A percentile compares a stretch with the other conserved stretches of the same genome.
Conservation (phyloP, 768 basidiomycete genomes). For the Tulasnella sp. region DNA sequence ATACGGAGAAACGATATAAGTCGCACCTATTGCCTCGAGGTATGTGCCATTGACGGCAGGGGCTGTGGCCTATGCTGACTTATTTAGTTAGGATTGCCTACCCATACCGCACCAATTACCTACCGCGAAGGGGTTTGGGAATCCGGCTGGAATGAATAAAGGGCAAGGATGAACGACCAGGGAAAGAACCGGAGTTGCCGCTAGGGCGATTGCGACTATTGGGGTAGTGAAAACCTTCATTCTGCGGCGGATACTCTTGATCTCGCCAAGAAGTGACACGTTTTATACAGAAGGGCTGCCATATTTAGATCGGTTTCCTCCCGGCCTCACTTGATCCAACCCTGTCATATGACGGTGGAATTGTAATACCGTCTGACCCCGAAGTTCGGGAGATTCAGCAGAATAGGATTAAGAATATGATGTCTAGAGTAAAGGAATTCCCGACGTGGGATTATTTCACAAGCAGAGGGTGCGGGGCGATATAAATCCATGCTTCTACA, state of each 20-base stretch:
- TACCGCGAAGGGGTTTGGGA: conserved; percentile 1
- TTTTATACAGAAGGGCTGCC: background rate
- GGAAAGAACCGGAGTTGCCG: background rate
- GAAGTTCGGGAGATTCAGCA: background rate
- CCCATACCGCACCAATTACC: background rate
- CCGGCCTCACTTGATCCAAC: background rate
- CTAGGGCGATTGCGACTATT: background rate
- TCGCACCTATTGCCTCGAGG: background rate
- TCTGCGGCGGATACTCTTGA: background rate
- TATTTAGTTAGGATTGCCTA: background rate
- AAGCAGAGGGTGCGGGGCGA: background rate
- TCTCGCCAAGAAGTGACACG: background rate
- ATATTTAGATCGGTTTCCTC: background rate
- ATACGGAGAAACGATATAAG: background rate
- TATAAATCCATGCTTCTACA: background rate
- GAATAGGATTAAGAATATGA: background rate
- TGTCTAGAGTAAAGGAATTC: background rate
- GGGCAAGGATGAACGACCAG: conserved; percentile 5
- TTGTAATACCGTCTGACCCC: background rate
- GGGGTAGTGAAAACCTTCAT: background rate
- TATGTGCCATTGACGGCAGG: background rate
- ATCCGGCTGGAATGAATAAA: background rate
- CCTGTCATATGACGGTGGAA: background rate
- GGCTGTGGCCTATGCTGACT: background rate
- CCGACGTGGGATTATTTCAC: background rate